Evolutionary conservation across 2,329 filamentous ascomycete genomes (phyloP).

Genomic region (Epicoccum nigrum): DNA sequence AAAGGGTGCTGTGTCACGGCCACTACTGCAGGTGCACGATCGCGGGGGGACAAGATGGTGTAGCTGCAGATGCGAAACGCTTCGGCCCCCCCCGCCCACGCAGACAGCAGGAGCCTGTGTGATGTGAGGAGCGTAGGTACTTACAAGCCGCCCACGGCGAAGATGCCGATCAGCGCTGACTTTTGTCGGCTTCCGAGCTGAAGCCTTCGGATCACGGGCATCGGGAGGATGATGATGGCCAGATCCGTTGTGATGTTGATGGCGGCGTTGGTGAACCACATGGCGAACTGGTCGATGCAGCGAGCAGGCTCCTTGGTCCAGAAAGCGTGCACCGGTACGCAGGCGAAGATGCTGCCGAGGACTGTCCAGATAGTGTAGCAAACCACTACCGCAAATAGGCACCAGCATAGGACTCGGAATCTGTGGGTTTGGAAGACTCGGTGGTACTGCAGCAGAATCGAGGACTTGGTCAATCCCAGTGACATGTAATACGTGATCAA

Average conservation of each 20-base stretch:
- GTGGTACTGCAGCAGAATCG: conserved; percentile 42
- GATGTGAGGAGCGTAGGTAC: conserved; percentile 22
- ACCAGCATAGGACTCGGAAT: conserved; percentile 35
- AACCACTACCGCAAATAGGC: conserved; percentile 33
- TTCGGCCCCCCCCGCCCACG: conserved; percentile 1
- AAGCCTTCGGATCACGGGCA: conserved; percentile 43
- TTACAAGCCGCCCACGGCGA: conserved; percentile 50
- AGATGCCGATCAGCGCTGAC: conserved; percentile 45
- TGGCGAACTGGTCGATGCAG: conserved; percentile 40
- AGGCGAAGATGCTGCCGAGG: conserved; percentile 42
- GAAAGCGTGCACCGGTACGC: conserved; percentile 40
- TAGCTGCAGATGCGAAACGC: conserved; percentile 11
- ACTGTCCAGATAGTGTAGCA: conserved; percentile 41
- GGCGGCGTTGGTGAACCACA: conserved; percentile 41
- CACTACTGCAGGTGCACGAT: neutral
- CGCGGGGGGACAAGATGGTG: conserved; percentile 9
- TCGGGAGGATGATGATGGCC: conserved; percentile 42
- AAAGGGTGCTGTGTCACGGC: neutral
- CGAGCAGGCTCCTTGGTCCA: conserved; percentile 39
- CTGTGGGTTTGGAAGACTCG: conserved; percentile 39
- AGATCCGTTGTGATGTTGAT: conserved; percentile 46
- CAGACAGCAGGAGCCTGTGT: neutral
- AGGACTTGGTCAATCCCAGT: conserved; percentile 41
- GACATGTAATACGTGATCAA: conserved; percentile 44
- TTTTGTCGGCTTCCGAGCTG: conserved; percentile 46